Base-by-base conservation (phyloP, 2,329 filamentous ascomycete genomes). In the Cytospora piceae region DNA sequence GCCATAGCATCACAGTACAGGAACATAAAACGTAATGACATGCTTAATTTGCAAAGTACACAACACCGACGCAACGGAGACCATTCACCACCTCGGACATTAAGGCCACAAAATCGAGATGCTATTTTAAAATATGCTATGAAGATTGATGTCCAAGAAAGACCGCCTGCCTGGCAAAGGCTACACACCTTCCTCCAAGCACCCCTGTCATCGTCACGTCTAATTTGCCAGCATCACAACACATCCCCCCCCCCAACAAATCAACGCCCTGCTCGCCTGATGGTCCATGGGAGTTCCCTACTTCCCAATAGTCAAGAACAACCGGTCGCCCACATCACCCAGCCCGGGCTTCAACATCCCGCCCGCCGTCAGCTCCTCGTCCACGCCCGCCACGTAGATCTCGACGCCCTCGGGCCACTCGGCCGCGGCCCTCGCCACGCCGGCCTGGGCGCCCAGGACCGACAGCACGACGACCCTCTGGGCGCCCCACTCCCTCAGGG, bases 331-430 rank as follows among this genome's bases (percentile, higher is more conserved):
- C 65, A 97, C 89, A 78, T 97, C 94, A 1, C 94, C 94, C 69
- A 97, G 73, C 0, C 94, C 94, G 0, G 94, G 94, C 80, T 90
- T 91, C 69, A 97, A 89, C 93, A 97, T 97, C 11, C 94, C 94
- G 70, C 83, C 84, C n/a, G 85, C 82, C 70, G 93, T 92, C 62
- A 95, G 82, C 74, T 86, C 84, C 69, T 80, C 79, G 77, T 98
- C 94, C 24, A 96, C 83, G 0, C 87, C 93, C 0, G 92, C 94
- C 49, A 94, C 82, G 88, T 92, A 97, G 63, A 98, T 83, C 73
- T 94, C 86, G 0, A 91, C 88, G 1, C 85, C 88, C 72, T 91
- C 90, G 1, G 87, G 83, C 92, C 93, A 97, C 77, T 92, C 90
- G 12, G 78, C 81, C 0, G 92, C 93, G 2, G 92, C 94, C 64